phyloP scores from a whole-genome alignment of 805 yeast genomes.

The Saturnispora mendoncae region DNA sequence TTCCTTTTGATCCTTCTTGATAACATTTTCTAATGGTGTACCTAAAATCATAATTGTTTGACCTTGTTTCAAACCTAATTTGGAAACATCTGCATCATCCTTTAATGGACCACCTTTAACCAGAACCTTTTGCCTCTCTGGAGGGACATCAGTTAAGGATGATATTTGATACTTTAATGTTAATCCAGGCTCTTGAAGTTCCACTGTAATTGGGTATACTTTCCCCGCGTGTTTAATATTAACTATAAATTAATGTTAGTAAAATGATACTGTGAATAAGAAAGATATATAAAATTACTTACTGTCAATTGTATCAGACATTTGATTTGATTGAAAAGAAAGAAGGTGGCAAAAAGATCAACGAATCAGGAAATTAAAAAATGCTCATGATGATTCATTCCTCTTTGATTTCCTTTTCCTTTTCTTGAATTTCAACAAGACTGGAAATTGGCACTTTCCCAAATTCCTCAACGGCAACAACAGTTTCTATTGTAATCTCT shows the following conservation, averaged over 20 bases:
- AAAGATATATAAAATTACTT: no score
- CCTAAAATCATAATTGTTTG: constrained; percentile 85
- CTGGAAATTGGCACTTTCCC: constrained; percentile 47
- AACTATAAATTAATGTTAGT: constrained; percentile 1
- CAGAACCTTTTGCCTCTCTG: constrained; percentile 81
- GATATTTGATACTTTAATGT: constrained; percentile 62
- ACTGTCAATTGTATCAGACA: constrained; percentile 6
- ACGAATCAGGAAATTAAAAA: neutral
- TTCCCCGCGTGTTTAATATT: constrained; percentile 64
- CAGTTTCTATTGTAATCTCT: constrained; percentile 56
- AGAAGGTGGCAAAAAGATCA: neutral
- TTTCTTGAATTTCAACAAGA: constrained; percentile 44
- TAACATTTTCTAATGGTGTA: constrained; percentile 63
- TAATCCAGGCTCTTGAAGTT: constrained; percentile 45
- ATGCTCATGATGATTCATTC: constrained; percentile 2
- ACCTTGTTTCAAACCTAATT: constrained; percentile 50
- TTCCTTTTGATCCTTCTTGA: constrained; percentile 28
- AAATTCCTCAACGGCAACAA: constrained; percentile 42
- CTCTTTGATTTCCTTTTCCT: no score
- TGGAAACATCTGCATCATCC: constrained; percentile 48
- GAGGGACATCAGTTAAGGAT: constrained; percentile 73
- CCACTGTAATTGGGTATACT: constrained; percentile 48
- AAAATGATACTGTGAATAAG: neutral
- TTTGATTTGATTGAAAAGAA: neutral
- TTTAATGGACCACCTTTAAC: constrained; percentile 82